These are phyloP conservation scores for Chalaropsis thielavioides DNA, from an alignment of 2,329 filamentous ascomycete species.

Conservation along the genomic window DNA sequence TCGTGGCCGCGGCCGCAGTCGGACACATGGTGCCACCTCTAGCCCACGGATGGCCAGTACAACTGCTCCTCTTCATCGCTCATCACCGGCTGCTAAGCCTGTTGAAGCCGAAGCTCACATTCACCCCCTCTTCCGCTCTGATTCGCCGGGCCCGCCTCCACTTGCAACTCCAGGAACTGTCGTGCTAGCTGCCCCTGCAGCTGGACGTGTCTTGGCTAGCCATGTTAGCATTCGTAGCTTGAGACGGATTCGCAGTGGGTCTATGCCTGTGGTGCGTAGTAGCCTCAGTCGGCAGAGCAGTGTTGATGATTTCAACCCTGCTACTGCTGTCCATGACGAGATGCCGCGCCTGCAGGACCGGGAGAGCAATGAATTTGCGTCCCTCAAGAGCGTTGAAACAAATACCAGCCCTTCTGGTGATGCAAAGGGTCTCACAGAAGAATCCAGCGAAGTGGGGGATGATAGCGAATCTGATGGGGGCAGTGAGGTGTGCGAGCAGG, in stretches of 20 bases:
- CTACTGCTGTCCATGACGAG: not conserved
- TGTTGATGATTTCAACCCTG: slow-evolving; percentile 32
- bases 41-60: not conserved
- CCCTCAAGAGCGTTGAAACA: slow-evolving; percentile 9
- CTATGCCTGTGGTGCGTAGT: slow-evolving; percentile 32
- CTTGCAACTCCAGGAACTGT: slow-evolving; percentile 53
- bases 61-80: slow-evolving; percentile 5
- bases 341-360: not conserved
- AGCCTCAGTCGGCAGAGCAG: slow-evolving; percentile 38
- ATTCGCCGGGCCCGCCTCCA: slow-evolving; percentile 53
- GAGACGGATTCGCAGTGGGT: slow-evolving; percentile 41
- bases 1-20: slow-evolving; percentile 13
- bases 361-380: slow-evolving; percentile 4
- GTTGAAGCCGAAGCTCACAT: slow-evolving; percentile 53
- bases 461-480: not conserved
- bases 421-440: slow-evolving; percentile 17
- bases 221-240: slow-evolving; percentile 42
- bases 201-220: slow-evolving; percentile 29
- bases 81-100: slow-evolving; percentile 24
- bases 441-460: slow-evolving; percentile 18
- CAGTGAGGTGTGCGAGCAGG: slow-evolving; percentile 26
- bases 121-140: slow-evolving; percentile 62
- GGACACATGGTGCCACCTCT: slow-evolving; percentile 13
- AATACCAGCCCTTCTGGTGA: slow-evolving; percentile 20
- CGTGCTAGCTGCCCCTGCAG: slow-evolving; percentile 54